Evolutionary conservation across 257 asterid species (phyloP).

Genomic region (Verbena officinalis): DNA sequence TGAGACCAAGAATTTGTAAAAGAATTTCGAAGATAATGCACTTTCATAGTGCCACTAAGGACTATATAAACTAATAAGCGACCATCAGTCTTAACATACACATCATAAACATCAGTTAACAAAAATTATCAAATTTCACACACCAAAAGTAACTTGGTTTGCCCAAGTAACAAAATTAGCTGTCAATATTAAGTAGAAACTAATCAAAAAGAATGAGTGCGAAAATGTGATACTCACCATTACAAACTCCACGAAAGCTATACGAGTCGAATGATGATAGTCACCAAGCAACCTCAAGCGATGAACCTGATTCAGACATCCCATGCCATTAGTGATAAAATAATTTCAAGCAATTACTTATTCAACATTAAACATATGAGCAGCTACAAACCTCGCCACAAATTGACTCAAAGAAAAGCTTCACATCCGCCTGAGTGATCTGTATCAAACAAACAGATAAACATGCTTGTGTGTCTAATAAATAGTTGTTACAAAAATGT

Average conservation of each 20-base stretch:
- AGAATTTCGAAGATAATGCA: neutral
- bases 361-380: slow-evolving; percentile 8
- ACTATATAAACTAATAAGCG: neutral
- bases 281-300: slow-evolving; percentile 98
- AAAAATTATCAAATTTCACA: neutral
- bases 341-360: neutral
- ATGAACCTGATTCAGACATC: slow-evolving; percentile 60
- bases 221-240: slow-evolving; percentile 58
- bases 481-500: slow-evolving; percentile 11
- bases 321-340: neutral
- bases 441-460: slow-evolving; percentile 29
- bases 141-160: slow-evolving; percentile 1
- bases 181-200: slow-evolving; percentile 4
- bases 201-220: slow-evolving; percentile 27
- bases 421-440: slow-evolving; percentile 72
- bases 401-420: slow-evolving; percentile 66
- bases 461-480: slow-evolving; percentile 2
- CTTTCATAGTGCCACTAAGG: too few relatives aligned
- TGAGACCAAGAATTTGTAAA: neutral
- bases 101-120: neutral
- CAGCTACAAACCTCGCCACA: slow-evolving; percentile 59
- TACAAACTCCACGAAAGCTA: slow-evolving; percentile 93
- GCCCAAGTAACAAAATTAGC: slow-evolving; percentile 10
- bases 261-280: slow-evolving; percentile 88
- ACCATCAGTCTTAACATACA: neutral